Evolutionary conservation across 768 basidiomycete species (phyloP).

Genomic region (Boletus fagicola): DNA sequence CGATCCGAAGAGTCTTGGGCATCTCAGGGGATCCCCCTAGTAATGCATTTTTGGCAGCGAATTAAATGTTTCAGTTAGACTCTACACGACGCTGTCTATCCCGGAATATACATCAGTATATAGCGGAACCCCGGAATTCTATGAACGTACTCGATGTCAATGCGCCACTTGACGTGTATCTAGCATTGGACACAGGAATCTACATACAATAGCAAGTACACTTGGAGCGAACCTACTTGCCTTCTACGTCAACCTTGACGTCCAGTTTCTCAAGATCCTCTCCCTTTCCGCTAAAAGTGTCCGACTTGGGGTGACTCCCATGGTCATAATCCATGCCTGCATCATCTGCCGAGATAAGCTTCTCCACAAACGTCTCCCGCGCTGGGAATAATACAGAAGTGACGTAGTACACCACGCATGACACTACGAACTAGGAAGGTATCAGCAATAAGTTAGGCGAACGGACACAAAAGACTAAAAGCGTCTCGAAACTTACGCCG

Average conservation of each 20-base stretch:
- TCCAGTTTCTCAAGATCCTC: constrained; percentile 7
- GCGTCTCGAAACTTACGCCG: constrained; percentile 50
- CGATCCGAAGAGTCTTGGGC: background rate
- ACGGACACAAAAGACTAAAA: background rate
- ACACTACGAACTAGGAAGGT: constrained; percentile 28
- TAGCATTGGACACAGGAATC: background rate
- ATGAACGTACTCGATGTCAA: background rate
- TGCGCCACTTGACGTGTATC: background rate
- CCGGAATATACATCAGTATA: background rate
- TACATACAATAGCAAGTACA: background rate
- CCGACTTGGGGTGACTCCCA: background rate
- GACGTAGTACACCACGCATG: constrained; percentile 30
- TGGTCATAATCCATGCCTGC: background rate
- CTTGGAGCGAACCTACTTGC: background rate
- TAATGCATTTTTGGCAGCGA: background rate
- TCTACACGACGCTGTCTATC: background rate
- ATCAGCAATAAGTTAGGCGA: background rate
- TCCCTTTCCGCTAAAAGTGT: background rate
- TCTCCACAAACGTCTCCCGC: constrained; percentile 28
- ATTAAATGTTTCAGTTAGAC: background rate
- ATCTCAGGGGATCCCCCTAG: no score
- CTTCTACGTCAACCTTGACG: background rate
- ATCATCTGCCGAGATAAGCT: constrained; percentile 31
- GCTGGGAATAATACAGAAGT: constrained; percentile 32
- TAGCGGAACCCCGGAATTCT: background rate